These are phyloP conservation scores for Nematodospora valgi DNA, from an alignment of 805 yeast species.

Conservation along the genomic window DNA sequence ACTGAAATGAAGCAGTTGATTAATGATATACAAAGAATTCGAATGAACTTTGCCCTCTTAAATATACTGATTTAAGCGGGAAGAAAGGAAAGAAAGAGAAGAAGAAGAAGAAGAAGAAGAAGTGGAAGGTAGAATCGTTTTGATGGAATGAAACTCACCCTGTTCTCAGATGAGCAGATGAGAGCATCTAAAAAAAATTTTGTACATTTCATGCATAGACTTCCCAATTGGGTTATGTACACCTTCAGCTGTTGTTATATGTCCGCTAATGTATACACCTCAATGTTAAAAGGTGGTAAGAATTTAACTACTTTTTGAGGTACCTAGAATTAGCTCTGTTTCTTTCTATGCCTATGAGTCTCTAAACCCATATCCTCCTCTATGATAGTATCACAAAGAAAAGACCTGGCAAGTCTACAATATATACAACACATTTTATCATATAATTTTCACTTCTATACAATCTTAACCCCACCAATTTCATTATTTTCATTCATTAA, in stretches of 20 bases:
- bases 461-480: conserved; percentile 76
- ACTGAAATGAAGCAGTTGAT: background rate
- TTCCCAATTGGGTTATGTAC: conserved; percentile 15
- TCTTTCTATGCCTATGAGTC: conserved; percentile 1
- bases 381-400: background rate
- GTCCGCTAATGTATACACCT: conserved; percentile 24
- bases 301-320: background rate
- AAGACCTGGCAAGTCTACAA: conserved; percentile 1
- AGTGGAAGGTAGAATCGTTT: conserved; percentile 7
- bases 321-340: conserved; percentile 7
- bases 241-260: conserved; percentile 7
- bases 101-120: conserved; percentile 10
- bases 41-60: conserved; percentile 35
- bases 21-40: background rate
- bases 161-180: conserved; percentile 11
- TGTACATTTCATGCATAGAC: conserved; percentile 11
- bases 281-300: background rate
- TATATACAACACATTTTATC: background rate
- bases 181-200: conserved; percentile 8
- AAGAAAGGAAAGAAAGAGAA: conserved; percentile 36
- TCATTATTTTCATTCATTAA: conserved; percentile 55
- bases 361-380: conserved; percentile 1
- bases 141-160: too few relatives aligned
- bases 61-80: conserved; percentile 43
- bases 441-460: conserved; percentile 19